These are phyloP conservation scores for Pseudogymnoascus sp. DNA, from an alignment of 2,329 filamentous ascomycete genomes.

Conservation along the genomic window DNA sequence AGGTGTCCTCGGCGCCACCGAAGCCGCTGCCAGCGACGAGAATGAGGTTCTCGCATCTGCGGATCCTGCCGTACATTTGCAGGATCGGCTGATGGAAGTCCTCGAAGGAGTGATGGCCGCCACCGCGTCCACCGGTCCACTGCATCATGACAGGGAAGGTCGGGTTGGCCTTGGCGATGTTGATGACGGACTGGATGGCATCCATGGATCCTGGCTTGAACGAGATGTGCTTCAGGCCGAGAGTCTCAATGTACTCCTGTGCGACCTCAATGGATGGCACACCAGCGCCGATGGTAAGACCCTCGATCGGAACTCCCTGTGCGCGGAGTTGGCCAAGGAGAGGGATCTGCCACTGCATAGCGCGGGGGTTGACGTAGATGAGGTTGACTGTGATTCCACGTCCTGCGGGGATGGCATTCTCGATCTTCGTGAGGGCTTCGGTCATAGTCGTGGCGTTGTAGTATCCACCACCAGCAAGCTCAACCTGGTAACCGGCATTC, in stretches of 20 bases:
- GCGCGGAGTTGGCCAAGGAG: slow-evolving; percentile 70
- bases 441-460: slow-evolving; percentile 78
- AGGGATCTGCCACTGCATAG: slow-evolving; percentile 90
- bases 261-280: slow-evolving; percentile 90
- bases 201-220: slow-evolving; percentile 92
- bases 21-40: slow-evolving; percentile 88
- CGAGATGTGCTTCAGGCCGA: slow-evolving; percentile 84
- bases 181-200: slow-evolving; percentile 81
- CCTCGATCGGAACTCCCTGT: slow-evolving; percentile 84
- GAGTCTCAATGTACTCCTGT: slow-evolving; percentile 86
- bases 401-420: slow-evolving; percentile 72
- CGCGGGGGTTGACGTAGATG: slow-evolving; percentile 82
- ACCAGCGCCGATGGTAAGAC: slow-evolving; percentile 85
- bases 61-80: slow-evolving; percentile 82
- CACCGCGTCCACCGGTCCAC: slow-evolving; percentile 90
- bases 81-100: slow-evolving; percentile 91
- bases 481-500: slow-evolving; percentile 91
- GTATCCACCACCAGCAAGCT: slow-evolving; percentile 83
- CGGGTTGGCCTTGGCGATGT: slow-evolving; percentile 89
- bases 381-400: slow-evolving; percentile 84
- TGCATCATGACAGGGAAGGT: slow-evolving; percentile 87
- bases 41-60: slow-evolving; percentile 78
- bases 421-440: slow-evolving; percentile 73
- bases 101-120: slow-evolving; percentile 90
- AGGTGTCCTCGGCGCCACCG: slow-evolving; percentile 81